Conservation (phyloP, 768 basidiomycete genomes). For the Sarcodon sp. region DNA sequence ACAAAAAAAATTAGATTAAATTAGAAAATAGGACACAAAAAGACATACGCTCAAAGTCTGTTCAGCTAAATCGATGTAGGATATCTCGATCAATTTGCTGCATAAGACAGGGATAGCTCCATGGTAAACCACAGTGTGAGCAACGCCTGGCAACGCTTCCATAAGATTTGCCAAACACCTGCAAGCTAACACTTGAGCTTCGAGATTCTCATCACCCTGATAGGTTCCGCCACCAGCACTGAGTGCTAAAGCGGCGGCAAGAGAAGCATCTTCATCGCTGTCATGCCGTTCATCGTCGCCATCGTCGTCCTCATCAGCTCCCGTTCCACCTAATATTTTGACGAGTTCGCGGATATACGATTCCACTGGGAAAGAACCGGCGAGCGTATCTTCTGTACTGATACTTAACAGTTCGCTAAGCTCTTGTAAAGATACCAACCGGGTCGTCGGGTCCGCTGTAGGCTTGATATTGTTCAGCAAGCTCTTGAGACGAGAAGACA, state of each 20-base stretch:
- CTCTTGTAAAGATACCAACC: slow-evolving; percentile 86
- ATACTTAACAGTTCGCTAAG: slow-evolving; percentile 90
- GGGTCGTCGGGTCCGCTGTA: slow-evolving; percentile 73
- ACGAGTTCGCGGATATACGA: slow-evolving; percentile 87
- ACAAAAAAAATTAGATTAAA: slow-evolving; percentile 7
- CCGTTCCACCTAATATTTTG: slow-evolving; percentile 75
- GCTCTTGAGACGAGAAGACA: slow-evolving; percentile 78
- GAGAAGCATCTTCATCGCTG: slow-evolving; percentile 75
- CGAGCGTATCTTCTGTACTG: slow-evolving; percentile 93
- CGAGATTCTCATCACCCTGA: slow-evolving; percentile 77
- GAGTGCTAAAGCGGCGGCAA: slow-evolving; percentile 80
- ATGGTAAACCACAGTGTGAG: slow-evolving; percentile 95
- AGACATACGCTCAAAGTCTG: slow-evolving; percentile 89
- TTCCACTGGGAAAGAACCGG: slow-evolving; percentile 92
- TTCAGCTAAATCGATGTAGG: slow-evolving; percentile 96
- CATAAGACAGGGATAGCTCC: slow-evolving; percentile 98
- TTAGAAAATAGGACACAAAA: slow-evolving; percentile 2
- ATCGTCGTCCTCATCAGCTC: slow-evolving; percentile 58
- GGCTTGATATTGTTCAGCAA: slow-evolving; percentile 84
- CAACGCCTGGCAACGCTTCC: slow-evolving; percentile 96
- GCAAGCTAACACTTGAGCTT: slow-evolving; percentile 93
- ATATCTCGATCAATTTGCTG: slow-evolving; percentile 94
- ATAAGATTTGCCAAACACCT: slow-evolving; percentile 95
- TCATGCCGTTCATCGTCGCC: slow-evolving; percentile 59
- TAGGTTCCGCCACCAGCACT: slow-evolving; percentile 51